Percentiles rank a stretch among this genome's conserved stretches.
Conservation (phyloP, 73 alveolate species). For the Stentor coeruleus region DNA sequence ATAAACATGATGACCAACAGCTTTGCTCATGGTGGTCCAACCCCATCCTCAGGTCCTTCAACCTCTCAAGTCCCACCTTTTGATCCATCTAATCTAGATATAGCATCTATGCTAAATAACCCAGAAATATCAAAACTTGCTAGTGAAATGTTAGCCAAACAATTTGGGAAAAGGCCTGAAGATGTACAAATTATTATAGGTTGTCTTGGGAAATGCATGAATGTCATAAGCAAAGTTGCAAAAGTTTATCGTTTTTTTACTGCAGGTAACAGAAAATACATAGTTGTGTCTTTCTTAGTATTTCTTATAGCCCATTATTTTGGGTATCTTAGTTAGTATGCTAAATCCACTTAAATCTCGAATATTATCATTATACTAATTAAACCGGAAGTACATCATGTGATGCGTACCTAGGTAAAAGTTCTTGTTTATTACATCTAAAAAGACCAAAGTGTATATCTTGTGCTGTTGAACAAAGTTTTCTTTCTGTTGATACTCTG, state of each 20-base stretch:
- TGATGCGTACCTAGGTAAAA: background rate
- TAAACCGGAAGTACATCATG: too few relatives aligned
- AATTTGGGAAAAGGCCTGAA: slow-evolving; percentile 13
- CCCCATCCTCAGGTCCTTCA: background rate
- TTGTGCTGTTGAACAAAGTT: too few relatives aligned
- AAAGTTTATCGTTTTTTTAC: background rate
- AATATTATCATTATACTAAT: too few relatives aligned
- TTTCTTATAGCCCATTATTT: background rate
- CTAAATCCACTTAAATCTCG: too few relatives aligned
- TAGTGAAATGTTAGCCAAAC: background rate
- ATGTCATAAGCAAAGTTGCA: background rate
- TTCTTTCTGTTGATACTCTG: too few relatives aligned
- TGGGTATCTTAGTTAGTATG: slow-evolving; percentile 10
- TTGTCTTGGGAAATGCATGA: slow-evolving; percentile 2
- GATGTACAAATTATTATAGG: background rate
- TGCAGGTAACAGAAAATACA: slow-evolving; percentile 4
- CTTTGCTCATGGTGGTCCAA: background rate
- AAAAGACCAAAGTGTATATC: too few relatives aligned
- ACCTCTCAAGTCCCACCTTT: background rate
- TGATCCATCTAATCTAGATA: background rate
- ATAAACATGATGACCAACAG: background rate
- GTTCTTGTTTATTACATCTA: background rate
- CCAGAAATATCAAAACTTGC: background rate
- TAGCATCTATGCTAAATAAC: slow-evolving; percentile 15
- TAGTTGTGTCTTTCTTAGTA: background rate